These are phyloP conservation scores for Aureobasidium melanogenum DNA, from an alignment of 2,329 filamentous ascomycete species.

Conservation along the genomic window DNA sequence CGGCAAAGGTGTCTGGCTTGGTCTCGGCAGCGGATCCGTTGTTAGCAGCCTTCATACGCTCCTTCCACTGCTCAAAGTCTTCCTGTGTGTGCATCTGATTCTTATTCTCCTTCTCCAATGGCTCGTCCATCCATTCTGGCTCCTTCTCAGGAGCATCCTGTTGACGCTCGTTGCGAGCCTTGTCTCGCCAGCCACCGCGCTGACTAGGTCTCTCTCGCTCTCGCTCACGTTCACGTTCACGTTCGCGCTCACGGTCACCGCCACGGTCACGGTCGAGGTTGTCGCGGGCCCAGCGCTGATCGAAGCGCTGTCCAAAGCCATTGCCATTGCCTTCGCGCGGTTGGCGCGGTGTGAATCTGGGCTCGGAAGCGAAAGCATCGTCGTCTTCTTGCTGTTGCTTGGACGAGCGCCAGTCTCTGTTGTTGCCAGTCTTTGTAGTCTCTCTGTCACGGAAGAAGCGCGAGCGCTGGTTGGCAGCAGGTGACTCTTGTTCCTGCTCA, in stretches of 20 bases:
- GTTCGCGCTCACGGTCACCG: conserved; percentile 54
- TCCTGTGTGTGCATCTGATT: conserved; percentile 75
- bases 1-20: conserved; percentile 16
- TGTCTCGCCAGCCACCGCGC: conserved; percentile 56
- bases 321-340: conserved; percentile 45
- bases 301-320: conserved; percentile 59
- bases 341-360: background rate
- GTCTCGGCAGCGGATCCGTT: conserved; percentile 29
- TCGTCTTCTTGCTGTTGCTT: conserved; percentile 62
- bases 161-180: conserved; percentile 42
- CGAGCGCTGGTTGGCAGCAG: conserved; percentile 23
- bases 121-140: conserved; percentile 77
- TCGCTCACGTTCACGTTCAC: conserved; percentile 35
- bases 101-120: conserved; percentile 50
- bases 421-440: conserved; percentile 30
- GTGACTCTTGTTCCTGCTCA: conserved; percentile 31
- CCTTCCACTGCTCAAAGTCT: conserved; percentile 92
- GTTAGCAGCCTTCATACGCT: conserved; percentile 65
- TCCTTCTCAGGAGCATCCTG: conserved; percentile 61
- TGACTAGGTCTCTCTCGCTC: conserved; percentile 38
- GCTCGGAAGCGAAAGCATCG: conserved; percentile 31
- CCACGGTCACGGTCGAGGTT: conserved; percentile 39
- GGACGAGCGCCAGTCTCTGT: conserved; percentile 48
- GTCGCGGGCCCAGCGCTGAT: conserved; percentile 48
- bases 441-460: conserved; percentile 37